Percentiles rank a stretch among this genome's conserved stretches.
Conservation (phyloP, 495 filamentous ascomycete species). For the Thozetella sp. region DNA sequence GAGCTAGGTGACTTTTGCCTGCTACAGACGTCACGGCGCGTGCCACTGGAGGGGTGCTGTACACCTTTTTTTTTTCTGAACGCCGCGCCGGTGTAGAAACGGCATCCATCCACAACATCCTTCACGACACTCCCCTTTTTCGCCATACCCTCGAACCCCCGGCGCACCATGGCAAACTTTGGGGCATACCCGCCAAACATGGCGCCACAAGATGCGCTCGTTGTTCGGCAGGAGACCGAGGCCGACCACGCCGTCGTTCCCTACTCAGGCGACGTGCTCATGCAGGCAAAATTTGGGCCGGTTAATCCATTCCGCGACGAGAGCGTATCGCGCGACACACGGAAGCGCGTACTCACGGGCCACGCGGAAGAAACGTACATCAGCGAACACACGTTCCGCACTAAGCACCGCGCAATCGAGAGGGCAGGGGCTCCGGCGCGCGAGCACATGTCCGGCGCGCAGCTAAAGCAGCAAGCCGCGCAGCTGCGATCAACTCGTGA, state of each 20-base stretch:
- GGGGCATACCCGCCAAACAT: constrained; percentile 60
- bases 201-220: constrained; percentile 54
- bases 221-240: constrained; percentile 48
- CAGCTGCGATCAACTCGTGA: constrained; percentile 72
- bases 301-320: constrained; percentile 79
- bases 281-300: constrained; percentile 70
- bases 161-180: constrained; percentile 59
- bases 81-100: too few species aligned
- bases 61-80: background rate
- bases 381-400: constrained; percentile 85
- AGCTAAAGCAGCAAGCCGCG: constrained; percentile 68
- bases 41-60: background rate
- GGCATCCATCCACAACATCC: background rate
- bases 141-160: background rate
- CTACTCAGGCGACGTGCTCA: constrained; percentile 69
- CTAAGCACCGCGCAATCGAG: constrained; percentile 78
- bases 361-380: constrained; percentile 85
- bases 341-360: constrained; percentile 91
- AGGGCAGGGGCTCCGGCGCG: constrained; percentile 42
- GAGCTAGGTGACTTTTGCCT: too few species aligned
- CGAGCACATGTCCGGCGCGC: constrained; percentile 32
- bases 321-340: constrained; percentile 59
- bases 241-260: constrained; percentile 61
- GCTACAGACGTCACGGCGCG: background rate
- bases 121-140: background rate